Percentiles rank a stretch among this genome's conserved stretches.
phyloP scores from a whole-genome alignment of 2,329 filamentous ascomycete genomes.

The Pseudogymnoascus sp. region DNA sequence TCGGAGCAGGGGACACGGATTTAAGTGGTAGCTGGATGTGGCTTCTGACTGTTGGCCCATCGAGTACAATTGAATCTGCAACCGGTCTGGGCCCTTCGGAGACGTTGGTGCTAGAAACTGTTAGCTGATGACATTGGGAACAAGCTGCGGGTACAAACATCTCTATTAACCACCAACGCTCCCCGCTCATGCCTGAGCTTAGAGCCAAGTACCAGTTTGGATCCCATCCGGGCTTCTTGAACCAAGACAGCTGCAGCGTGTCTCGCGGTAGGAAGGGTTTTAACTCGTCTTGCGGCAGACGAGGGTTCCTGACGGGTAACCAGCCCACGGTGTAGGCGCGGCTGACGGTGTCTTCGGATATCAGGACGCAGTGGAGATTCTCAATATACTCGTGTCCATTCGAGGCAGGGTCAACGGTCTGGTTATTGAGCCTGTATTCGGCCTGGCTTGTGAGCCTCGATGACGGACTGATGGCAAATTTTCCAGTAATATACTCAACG shows the following conservation, averaged over 20 bases:
- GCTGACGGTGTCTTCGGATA: slow-evolving; percentile 52
- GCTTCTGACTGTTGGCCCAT: slow-evolving; percentile 17
- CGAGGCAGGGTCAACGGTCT: slow-evolving; percentile 43
- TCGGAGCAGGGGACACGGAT: slow-evolving; percentile 19
- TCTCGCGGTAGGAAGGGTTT: slow-evolving; percentile 53
- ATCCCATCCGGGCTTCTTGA: slow-evolving; percentile 64
- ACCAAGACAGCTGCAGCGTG: slow-evolving; percentile 56
- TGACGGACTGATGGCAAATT: slow-evolving; percentile 60
- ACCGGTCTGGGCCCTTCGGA: slow-evolving; percentile 8
- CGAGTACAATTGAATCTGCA: not conserved
- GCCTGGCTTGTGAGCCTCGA: slow-evolving; percentile 45
- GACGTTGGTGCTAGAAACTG: slow-evolving; percentile 13
- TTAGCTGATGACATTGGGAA: not conserved
- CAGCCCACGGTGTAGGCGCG: slow-evolving; percentile 58
- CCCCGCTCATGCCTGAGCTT: slow-evolving; percentile 61
- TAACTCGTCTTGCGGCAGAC: slow-evolving; percentile 43
- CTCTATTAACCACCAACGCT: slow-evolving; percentile 71
- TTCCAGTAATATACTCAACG: slow-evolving; percentile 72
- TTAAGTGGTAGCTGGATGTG: slow-evolving; percentile 22
- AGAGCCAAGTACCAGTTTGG: slow-evolving; percentile 64
- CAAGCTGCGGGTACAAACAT: slow-evolving; percentile 20
- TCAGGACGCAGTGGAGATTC: slow-evolving; percentile 49
- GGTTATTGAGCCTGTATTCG: slow-evolving; percentile 57
- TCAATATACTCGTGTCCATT: slow-evolving; percentile 52
- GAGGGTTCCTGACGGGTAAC: slow-evolving; percentile 38